phyloP scores from a whole-genome alignment of 1,284 basidiomycete species.

The Apiotrichum veenhuisii region DNA sequence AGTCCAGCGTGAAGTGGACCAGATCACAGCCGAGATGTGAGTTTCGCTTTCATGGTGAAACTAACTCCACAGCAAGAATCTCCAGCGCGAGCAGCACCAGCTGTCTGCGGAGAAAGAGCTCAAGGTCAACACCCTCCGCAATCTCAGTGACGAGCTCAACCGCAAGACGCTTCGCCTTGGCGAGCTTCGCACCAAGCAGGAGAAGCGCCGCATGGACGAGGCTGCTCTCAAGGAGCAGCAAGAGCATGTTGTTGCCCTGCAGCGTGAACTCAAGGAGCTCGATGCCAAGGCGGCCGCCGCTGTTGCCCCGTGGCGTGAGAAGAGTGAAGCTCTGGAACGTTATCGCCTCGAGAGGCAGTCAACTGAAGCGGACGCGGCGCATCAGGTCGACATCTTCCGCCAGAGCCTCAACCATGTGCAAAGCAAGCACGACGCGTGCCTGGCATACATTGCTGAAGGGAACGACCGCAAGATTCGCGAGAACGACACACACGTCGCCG shows the following conservation, averaged over 20 bases:
- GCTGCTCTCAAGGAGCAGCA: constrained; percentile 61
- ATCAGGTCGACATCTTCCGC: constrained; percentile 33
- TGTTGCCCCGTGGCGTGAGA: constrained; percentile 44
- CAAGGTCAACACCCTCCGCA: constrained; percentile 58
- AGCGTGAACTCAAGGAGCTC: constrained; percentile 40
- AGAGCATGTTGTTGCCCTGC: constrained; percentile 54
- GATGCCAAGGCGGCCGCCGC: constrained; percentile 35
- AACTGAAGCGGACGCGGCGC: constrained; percentile 32
- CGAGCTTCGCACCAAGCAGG: constrained; percentile 60
- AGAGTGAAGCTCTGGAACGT: constrained; percentile 34
- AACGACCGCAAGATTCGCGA: constrained; percentile 63
- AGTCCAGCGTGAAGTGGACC: constrained; percentile 70
- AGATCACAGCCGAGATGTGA: constrained; percentile 64
- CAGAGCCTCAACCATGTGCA: constrained; percentile 38
- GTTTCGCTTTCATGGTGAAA: constrained; percentile 29
- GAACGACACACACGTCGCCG: constrained; percentile 58
- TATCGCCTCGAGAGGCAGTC: constrained; percentile 33
- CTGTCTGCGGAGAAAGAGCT: constrained; percentile 65
- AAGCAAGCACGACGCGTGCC: constrained; percentile 37
- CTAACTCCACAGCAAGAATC: constrained; percentile 57
- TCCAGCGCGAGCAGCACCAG: constrained; percentile 64
- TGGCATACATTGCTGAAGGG: constrained; percentile 64
- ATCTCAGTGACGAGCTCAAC: constrained; percentile 53
- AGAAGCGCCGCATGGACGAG: constrained; percentile 62
- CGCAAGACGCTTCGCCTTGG: constrained; percentile 62